phyloP scores from a whole-genome alignment of 2,329 filamentous ascomycete genomes.

The Lecanicillium sp. region DNA sequence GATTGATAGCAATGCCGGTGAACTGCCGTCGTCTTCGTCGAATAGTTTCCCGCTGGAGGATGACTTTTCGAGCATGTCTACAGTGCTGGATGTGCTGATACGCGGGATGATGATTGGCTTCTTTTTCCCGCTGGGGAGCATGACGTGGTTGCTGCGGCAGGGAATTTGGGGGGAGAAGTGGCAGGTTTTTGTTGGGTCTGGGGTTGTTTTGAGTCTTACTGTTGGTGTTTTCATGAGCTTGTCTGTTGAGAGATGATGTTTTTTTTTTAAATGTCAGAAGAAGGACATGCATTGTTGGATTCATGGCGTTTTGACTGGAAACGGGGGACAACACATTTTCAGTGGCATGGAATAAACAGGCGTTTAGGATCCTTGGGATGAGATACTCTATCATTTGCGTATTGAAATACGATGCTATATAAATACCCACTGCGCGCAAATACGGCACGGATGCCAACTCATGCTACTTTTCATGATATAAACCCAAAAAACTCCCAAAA shows the following conservation, averaged over 20 bases:
- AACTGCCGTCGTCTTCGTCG: constrained; percentile 27
- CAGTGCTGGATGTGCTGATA: constrained; percentile 72
- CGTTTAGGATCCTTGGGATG: neutral
- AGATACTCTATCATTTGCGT: neutral
- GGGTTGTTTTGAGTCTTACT: constrained; percentile 68
- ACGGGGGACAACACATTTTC: too few species aligned
- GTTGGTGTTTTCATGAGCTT: constrained; percentile 60
- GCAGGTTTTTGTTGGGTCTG: constrained; percentile 79
- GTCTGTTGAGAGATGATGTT: constrained; percentile 22
- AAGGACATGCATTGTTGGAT: neutral
- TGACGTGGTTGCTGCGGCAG: constrained; percentile 77
- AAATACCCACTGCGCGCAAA: neutral
- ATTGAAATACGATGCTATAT: neutral
- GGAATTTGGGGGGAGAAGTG: constrained; percentile 79
- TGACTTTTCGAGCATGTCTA: constrained; percentile 40
- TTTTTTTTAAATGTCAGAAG: too few species aligned
- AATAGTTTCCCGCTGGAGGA: constrained; percentile 28
- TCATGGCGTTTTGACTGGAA: neutral
- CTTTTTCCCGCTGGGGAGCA: constrained; percentile 83
- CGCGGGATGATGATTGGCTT: constrained; percentile 88
- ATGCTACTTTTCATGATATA: neutral
- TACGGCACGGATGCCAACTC: too few species aligned
- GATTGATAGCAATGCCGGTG: constrained; percentile 63
- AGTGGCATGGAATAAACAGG: constrained; percentile 1
- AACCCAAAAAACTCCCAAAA: neutral